Conservation (phyloP, 192 early-diverging fungal genomes). For the Gaertneriomyces sp. region DNA sequence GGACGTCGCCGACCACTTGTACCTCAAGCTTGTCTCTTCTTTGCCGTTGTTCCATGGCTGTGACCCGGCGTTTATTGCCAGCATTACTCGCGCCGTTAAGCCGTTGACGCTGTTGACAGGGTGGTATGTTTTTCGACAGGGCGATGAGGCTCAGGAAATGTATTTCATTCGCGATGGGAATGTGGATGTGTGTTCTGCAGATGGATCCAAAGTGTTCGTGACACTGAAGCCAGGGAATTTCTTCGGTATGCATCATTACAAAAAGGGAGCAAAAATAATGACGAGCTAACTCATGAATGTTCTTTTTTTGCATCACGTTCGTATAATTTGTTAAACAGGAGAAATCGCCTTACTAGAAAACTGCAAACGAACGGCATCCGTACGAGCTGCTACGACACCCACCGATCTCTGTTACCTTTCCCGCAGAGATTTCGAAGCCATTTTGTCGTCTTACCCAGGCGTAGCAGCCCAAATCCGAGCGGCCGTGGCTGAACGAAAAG, state of each 20-base stretch:
- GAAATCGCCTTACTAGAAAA: no score
- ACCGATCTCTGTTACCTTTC: slow-evolving; percentile 22
- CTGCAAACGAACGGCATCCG: slow-evolving; percentile 3
- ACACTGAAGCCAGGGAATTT: no score
- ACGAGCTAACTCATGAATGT: no score
- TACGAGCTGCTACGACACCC: slow-evolving; percentile 3
- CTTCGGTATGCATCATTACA: no score
- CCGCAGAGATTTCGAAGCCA: slow-evolving; percentile 18
- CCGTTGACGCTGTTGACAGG: slow-evolving; percentile 13
- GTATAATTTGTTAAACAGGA: no score
- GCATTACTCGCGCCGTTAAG: slow-evolving; percentile 9
- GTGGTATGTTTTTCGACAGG: no score
- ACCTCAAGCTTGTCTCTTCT: slow-evolving; percentile 22
- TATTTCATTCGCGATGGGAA: no score
- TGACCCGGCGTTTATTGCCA: slow-evolving; percentile 6
- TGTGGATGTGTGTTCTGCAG: no score
- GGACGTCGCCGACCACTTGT: slow-evolving; percentile 22
- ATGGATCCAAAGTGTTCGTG: no score
- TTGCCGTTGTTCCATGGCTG: slow-evolving; percentile 25
- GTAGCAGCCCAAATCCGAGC: neutral
- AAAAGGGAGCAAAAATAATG: no score
- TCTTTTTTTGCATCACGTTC: no score
- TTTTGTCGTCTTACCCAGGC: neutral
- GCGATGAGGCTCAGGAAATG: no score
- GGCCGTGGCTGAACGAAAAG: slow-evolving; percentile 2